These are phyloP conservation scores for Nicotiana tabacum DNA, from an alignment of 257 asterid genomes.

Conservation along the genomic window DNA sequence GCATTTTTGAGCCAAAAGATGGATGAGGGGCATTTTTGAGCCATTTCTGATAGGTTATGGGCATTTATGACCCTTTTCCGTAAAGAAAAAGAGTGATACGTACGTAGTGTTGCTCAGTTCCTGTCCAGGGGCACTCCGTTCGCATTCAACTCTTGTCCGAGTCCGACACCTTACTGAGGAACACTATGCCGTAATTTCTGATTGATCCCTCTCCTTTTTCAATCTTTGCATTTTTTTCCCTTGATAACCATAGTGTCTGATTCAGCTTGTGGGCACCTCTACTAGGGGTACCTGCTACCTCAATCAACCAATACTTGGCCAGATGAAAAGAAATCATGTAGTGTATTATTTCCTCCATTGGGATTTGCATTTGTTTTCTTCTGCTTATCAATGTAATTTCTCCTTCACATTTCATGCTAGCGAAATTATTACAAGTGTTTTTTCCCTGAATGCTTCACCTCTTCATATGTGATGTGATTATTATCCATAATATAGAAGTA, in stretches of 20 bases:
- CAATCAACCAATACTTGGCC: too few relatives aligned
- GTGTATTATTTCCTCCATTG: too few relatives aligned
- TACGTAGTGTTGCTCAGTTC: slow-evolving; percentile 57
- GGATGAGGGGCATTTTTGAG: too few relatives aligned
- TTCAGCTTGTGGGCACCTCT: too few relatives aligned
- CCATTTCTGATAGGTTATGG: too few relatives aligned
- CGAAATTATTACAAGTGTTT: too few relatives aligned
- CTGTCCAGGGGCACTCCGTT: slow-evolving; percentile 65
- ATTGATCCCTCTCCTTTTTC: neutral
- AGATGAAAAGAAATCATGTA: too few relatives aligned
- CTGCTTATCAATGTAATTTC: neutral
- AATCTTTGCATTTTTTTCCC: neutral
- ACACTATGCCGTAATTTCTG: slow-evolving; percentile 62
- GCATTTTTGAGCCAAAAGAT: too few relatives aligned
- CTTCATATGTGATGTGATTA: neutral
- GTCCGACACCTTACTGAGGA: slow-evolving; percentile 55
- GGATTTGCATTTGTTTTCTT: neutral
- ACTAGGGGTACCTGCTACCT: too few relatives aligned
- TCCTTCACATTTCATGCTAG: neutral
- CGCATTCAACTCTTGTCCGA: too few relatives aligned
- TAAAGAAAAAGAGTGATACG: neutral
- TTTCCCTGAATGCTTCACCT: neutral
- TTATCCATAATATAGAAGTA: neutral
- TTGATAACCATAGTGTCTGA: too few relatives aligned
- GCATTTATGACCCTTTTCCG: too few relatives aligned